phyloP scores from a whole-genome alignment of 176 grass and related monocot species.

The Oryza meridionalis region DNA sequence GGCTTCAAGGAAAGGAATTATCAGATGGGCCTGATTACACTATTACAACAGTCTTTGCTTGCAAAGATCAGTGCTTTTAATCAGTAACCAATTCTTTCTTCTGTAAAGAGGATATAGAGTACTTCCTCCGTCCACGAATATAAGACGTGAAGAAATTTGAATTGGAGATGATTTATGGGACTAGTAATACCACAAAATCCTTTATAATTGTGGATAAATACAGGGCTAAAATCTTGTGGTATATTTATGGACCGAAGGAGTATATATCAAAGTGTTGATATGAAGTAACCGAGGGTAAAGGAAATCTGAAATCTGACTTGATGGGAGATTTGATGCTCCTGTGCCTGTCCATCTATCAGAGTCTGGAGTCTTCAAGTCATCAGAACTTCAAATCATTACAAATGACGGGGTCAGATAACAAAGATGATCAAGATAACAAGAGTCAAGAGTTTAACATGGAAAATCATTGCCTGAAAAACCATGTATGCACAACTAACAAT shows the following conservation, averaged over 20 bases:
- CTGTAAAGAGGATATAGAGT: too few species aligned
- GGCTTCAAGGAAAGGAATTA: background rate
- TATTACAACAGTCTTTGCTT: background rate
- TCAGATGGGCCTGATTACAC: background rate
- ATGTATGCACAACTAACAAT: background rate
- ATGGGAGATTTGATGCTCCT: background rate
- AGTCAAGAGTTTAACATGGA: background rate
- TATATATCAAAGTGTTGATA: background rate
- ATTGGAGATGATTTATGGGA: too few species aligned
- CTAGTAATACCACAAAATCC: too few species aligned
- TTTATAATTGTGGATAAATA: too few species aligned
- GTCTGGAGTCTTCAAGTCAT: background rate
- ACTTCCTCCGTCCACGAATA: too few species aligned
- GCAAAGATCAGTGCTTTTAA: background rate
- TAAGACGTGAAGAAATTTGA: too few species aligned
- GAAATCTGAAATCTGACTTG: slow-evolving; percentile 13
- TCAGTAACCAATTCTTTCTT: background rate
- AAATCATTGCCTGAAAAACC: background rate
- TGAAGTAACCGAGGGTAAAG: slow-evolving; percentile 13
- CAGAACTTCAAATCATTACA: background rate
- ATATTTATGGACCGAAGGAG: too few species aligned
- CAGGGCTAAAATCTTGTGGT: too few species aligned
- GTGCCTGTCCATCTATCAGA: slow-evolving; percentile 8
- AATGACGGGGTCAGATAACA: background rate
- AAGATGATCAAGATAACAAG: background rate